A percentile compares a stretch with the other conserved stretches of the same genome.
phyloP scores from a whole-genome alignment of 2,329 filamentous ascomycete genomes.

The Aureobasidium sp. region DNA sequence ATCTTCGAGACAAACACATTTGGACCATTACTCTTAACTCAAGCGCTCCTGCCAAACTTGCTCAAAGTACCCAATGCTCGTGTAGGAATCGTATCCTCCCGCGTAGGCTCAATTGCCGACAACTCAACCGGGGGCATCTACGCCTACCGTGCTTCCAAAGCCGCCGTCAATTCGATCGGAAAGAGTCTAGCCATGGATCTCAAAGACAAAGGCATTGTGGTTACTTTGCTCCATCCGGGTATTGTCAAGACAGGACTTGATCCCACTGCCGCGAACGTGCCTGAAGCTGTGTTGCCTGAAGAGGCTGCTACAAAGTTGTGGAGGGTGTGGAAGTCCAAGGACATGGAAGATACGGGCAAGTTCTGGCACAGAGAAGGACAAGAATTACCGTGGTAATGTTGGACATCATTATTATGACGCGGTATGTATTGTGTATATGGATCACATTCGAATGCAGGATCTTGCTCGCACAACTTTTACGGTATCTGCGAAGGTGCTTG shows the following conservation, averaged over 20 bases:
- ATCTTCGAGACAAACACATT: conserved; percentile 41
- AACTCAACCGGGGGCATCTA: conserved; percentile 38
- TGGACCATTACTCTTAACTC: conserved; percentile 28
- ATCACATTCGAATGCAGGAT: too few relatives aligned
- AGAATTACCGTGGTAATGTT: conserved; percentile 39
- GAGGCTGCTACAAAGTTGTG: conserved; percentile 40
- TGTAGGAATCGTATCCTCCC: conserved; percentile 37
- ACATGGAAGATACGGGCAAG: conserved; percentile 35
- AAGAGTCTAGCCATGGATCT: conserved; percentile 40
- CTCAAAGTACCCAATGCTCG: conserved; percentile 27
- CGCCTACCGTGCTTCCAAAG: conserved; percentile 39
- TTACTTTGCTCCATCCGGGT: conserved; percentile 40
- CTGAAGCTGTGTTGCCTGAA: conserved; percentile 39
- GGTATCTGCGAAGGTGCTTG: too few relatives aligned
- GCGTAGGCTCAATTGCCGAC: conserved; percentile 39
- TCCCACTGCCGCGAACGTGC: conserved; percentile 20
- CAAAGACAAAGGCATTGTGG: conserved; percentile 33
- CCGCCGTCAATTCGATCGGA: conserved; percentile 40
- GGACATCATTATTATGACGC: too few relatives aligned
- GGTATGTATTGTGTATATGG: too few relatives aligned
- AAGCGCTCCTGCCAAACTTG: conserved; percentile 39
- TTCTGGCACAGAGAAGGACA: conserved; percentile 38
- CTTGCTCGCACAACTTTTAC: too few relatives aligned
- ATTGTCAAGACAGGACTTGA: conserved; percentile 36
- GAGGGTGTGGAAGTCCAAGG: conserved; percentile 35